Base-by-base conservation (phyloP, 768 basidiomycete genomes). In the Ephemerocybe angulata region DNA sequence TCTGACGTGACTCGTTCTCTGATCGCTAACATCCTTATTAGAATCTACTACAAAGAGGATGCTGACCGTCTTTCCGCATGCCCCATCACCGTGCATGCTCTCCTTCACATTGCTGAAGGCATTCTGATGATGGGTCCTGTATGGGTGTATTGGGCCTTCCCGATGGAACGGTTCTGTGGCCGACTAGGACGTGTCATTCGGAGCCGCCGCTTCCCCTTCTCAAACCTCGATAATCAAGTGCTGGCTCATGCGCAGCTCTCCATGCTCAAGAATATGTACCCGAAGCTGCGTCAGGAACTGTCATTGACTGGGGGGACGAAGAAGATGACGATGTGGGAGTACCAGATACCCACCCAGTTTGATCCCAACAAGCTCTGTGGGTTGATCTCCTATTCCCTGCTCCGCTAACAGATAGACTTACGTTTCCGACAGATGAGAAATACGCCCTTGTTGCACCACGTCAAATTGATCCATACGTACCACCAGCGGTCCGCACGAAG, bases 81-180 rank as follows among this genome's bases (percentile, higher is more conserved):
- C 54, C 63, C 69, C 0, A 37, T 71, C 2, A 69, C 70, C 2
- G 58, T 73, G 6, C 74, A 75, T 57, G 63, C 61, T 1, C 63
- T 75, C 10, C 67, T 75, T 17, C 73, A 76, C 50, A 63, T 74
- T 57, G 70, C 69, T 5, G 60, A 69, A 40, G 57, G 62, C 11
- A 76, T 76, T 29, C 46, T 63, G 40, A 56, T 49, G 3, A 57
- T 54, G 21, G 73, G 75, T 0, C 75, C 71, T 6, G 69, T 73
- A 3, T 75, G 73, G 69, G 59, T 60, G 1, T 71, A 67, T 46
- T 75, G 72, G 76, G 67, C 72, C 5, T 76, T 75, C 59, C 62
- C 68, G 2, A 74, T 72, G 63, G 74, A 77, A 53, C 63, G 66
- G 1, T 71, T 61, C 47, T 75, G 74, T 60, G 68, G 71, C 0